Percentiles rank a stretch among this genome's conserved stretches.
These are phyloP conservation scores for Umbelopsis ramanniana DNA, from an alignment of 192 early-diverging fungal genomes.

Conservation along the genomic window DNA sequence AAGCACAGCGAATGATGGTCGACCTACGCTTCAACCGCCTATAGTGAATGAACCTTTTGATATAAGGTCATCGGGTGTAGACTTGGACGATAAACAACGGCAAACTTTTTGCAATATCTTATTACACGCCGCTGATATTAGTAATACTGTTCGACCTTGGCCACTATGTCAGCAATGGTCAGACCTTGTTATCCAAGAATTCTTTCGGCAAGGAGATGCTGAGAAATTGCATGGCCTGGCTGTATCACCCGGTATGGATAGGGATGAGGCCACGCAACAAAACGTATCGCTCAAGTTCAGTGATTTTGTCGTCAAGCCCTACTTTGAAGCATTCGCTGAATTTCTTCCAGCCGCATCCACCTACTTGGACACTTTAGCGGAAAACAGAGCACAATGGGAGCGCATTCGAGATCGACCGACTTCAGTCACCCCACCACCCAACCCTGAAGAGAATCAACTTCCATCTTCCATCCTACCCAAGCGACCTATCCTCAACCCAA, in stretches of 20 bases:
- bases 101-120: slow-evolving; percentile 67
- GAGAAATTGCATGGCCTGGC: slow-evolving; percentile 77
- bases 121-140: slow-evolving; percentile 88
- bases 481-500: slow-evolving; percentile 5
- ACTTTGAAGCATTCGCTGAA: slow-evolving; percentile 76
- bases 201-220: slow-evolving; percentile 84
- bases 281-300: slow-evolving; percentile 82
- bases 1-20: not conserved
- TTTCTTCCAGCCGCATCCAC: slow-evolving; percentile 67
- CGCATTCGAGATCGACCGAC: slow-evolving; percentile 34
- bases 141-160: slow-evolving; percentile 86
- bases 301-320: slow-evolving; percentile 82
- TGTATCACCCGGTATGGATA: slow-evolving; percentile 90
- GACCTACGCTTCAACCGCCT: not conserved
- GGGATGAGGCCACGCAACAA: slow-evolving; percentile 67
- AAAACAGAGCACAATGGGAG: slow-evolving; percentile 63
- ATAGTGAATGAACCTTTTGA: not conserved
- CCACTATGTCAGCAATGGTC: slow-evolving; percentile 89
- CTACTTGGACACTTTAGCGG: slow-evolving; percentile 56
- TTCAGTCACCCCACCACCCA: slow-evolving; percentile 9
- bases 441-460: slow-evolving; percentile 18
- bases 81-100: slow-evolving; percentile 53
- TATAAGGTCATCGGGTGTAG: not conserved
- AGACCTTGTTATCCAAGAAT: slow-evolving; percentile 84
- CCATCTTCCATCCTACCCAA: not conserved